These are phyloP conservation scores for Picea sitchensis DNA, from an alignment of 75 land plant species.

Conservation along the genomic window DNA sequence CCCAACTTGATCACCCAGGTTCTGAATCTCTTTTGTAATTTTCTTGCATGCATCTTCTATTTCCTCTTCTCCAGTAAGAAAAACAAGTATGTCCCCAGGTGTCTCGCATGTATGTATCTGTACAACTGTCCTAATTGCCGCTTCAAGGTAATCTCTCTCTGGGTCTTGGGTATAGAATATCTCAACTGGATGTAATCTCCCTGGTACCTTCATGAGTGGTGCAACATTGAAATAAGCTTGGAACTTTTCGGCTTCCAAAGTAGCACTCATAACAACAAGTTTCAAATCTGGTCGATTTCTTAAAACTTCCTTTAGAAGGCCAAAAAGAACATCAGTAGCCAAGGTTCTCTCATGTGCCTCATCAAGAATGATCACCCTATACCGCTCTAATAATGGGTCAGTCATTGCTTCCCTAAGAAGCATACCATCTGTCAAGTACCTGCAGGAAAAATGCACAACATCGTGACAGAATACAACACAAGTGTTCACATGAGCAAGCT, in stretches of 20 bases:
- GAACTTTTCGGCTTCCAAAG: conserved; percentile 96
- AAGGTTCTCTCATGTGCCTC: conserved; percentile 98
- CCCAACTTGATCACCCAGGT: conserved; percentile 87
- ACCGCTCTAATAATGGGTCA: conserved; percentile 88
- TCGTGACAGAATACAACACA: too few relatives aligned
- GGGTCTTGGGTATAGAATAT: conserved; percentile 94
- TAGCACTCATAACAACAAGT: conserved; percentile 97
- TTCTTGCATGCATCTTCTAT: conserved; percentile 97
- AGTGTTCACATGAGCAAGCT: too few relatives aligned
- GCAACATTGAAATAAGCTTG: conserved; percentile 86
- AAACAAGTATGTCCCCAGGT: conserved; percentile 88
- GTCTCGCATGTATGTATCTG: conserved; percentile 91
- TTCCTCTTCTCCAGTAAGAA: conserved; percentile 94
- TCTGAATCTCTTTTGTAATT: conserved; percentile 68
- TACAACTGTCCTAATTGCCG: conserved; percentile 89
- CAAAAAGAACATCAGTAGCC: conserved; percentile 96
- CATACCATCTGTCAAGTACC: conserved; percentile 99
- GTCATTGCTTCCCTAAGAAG: conserved; percentile 98
- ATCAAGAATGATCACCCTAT: conserved; percentile 91
- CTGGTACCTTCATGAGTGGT: conserved; percentile 96
- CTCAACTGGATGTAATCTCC: conserved; percentile 94
- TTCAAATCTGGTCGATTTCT: conserved; percentile 83
- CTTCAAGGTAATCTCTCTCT: conserved; percentile 90
- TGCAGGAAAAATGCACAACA: not conserved
- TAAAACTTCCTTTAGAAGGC: conserved; percentile 87